Conservation (phyloP, 805 yeast species). For the Ogataea saltuana region DNA sequence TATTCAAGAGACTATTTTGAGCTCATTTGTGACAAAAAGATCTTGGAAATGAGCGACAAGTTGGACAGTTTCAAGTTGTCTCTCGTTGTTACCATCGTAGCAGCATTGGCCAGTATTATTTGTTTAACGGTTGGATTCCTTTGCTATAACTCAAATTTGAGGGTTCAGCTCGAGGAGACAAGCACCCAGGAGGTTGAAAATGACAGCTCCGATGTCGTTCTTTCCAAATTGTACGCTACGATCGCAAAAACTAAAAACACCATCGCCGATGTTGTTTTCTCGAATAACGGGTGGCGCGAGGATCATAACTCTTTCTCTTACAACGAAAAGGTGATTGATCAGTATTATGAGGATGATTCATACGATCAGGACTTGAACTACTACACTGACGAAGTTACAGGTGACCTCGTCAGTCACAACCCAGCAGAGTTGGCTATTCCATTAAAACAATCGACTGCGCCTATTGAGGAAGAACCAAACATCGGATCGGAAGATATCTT, state of each 20-base stretch:
- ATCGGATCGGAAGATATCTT: constrained; percentile 14
- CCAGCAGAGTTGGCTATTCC: constrained; percentile 3
- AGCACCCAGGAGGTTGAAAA: not conserved
- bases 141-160: constrained; percentile 2
- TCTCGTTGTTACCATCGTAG: constrained; percentile 2
- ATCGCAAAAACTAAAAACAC: constrained; percentile 3
- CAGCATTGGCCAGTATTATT: not conserved
- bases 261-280: constrained; percentile 1
- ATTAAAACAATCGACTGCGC: not conserved
- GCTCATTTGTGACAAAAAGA: constrained; percentile 21
- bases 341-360: constrained; percentile 16
- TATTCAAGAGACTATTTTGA: constrained; percentile 16
- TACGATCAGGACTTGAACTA: constrained; percentile 11
- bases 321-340: constrained; percentile 22
- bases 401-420: constrained; percentile 16
- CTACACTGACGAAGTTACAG: constrained; percentile 26
- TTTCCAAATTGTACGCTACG: constrained; percentile 1
- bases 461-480: constrained; percentile 7
- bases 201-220: not conserved
- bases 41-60: constrained; percentile 19
- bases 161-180: not conserved
- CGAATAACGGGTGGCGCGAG: not conserved
- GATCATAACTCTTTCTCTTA: constrained; percentile 5
- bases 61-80: constrained; percentile 11
- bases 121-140: constrained; percentile 1